phyloP scores from a whole-genome alignment of 768 basidiomycete genomes.

The Trametes coccinea region DNA sequence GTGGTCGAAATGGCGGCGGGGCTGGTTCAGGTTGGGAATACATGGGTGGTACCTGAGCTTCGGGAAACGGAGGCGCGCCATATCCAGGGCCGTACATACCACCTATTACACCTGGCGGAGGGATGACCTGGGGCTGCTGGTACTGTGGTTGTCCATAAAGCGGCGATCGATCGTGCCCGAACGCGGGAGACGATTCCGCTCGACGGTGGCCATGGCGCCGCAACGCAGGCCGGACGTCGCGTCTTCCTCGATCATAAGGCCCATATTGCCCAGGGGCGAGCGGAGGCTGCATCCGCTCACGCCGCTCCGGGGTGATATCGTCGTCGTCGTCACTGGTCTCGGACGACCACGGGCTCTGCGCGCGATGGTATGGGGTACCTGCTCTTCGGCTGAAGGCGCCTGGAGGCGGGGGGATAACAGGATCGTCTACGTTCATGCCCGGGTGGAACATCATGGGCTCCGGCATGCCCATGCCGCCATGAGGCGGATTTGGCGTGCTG shows the following conservation, averaged over 20 bases:
- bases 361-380: constrained; percentile 15
- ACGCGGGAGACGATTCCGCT: constrained; percentile 11
- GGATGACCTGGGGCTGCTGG: constrained; percentile 7
- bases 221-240: constrained; percentile 12
- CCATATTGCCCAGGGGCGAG: constrained; percentile 27
- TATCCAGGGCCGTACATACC: not conserved
- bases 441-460: constrained; percentile 13
- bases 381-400: constrained; percentile 3
- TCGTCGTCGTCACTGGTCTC: constrained; percentile 11
- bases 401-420: constrained; percentile 22
- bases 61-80: not conserved
- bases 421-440: constrained; percentile 4
- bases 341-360: not conserved
- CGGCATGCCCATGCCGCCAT: constrained; percentile 2
- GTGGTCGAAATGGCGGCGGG: constrained; percentile 7
- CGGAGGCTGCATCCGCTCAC: constrained; percentile 15
- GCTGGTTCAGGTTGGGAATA: not conserved
- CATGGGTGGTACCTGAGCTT: not conserved
- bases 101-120: not conserved
- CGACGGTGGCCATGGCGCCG: constrained; percentile 13
- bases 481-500: not conserved
- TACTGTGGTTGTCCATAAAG: not conserved
- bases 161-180: not conserved
- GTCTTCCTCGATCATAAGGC: constrained; percentile 15
- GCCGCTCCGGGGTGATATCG: constrained; percentile 6